Evolutionary conservation across 345 rosid genomes (phyloP), one percentile per base, ranked within the genome.

Genomic region (Eucalyptus victrix): DNA sequence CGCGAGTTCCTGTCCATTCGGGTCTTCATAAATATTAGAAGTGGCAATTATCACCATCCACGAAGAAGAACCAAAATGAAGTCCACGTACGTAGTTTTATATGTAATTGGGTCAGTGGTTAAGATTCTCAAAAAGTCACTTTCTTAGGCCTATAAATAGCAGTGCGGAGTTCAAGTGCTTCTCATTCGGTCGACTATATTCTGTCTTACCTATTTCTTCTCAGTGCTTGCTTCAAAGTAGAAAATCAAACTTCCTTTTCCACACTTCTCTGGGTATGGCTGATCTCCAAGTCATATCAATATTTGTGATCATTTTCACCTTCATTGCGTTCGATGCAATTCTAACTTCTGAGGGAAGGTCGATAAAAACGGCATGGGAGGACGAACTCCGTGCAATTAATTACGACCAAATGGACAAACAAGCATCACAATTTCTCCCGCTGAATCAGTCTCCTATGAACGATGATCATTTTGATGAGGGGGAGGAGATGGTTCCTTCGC

Each of bases 281-380:
- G 86, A 87, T 67, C 40, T 65, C 32, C 89, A 15, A 14, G 7
- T 86, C 81, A 86, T 89, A 18, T 45, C 26, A 13, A 86, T 67
- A 83, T 88, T 13, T 69, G 89, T 58, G 83, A 67, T 90, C 51
- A 65, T 92, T 88, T 80, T 92, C 87, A 89, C 90, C 24, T 47
- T 94, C n/a, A 23, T 91, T 45, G 58, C 81, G 81, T 88, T 51
- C 90, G 86, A 72, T 72, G 91, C 88, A 87, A 21, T 92, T 89
- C 80, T 89, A n/a, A 87, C 76, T 26, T 86, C 85, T 1, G 91
- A 90, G 62, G 62, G 62, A 56, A 56, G 62, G 30, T 56, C 1
- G 0, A 56, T 56, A 24, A 56, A 56, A 56, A 9, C 30, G 30
- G 62, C 30, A 24, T 56, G 62, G 62, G 13, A 56, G 62, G 62